Evolutionary conservation across 2,329 filamentous ascomycete genomes (phyloP).

Genomic region (Penicillium sclerotigenum): DNA sequence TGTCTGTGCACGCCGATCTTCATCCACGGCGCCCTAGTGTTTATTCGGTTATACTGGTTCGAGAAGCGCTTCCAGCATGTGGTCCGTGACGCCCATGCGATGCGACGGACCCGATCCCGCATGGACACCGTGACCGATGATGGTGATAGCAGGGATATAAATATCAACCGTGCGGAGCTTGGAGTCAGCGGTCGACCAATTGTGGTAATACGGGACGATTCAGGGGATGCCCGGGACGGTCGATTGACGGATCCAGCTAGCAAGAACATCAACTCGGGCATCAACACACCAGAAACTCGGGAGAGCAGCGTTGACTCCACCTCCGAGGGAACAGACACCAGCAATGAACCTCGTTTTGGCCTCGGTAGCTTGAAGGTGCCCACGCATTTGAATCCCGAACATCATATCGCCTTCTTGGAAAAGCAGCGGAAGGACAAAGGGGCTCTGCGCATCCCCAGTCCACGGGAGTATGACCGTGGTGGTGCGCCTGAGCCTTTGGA

Average conservation of each 20-base stretch:
- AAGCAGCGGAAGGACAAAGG: conserved; percentile 74
- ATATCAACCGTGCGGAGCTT: conserved; percentile 33
- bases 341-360: conserved; percentile 43
- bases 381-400: conserved; percentile 58
- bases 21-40: conserved; percentile 81
- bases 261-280: conserved; percentile 26
- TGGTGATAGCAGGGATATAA: conserved; percentile 39
- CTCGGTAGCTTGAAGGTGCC: conserved; percentile 55
- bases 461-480: conserved; percentile 82
- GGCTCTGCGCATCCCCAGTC: conserved; percentile 83
- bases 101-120: conserved; percentile 63
- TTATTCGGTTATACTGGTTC: conserved; percentile 94
- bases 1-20: conserved; percentile 79
- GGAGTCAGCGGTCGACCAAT: conserved; percentile 40
- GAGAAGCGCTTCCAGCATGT: conserved; percentile 90
- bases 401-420: conserved; percentile 85
- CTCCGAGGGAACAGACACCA: conserved; percentile 15
- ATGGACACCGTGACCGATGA: conserved; percentile 51
- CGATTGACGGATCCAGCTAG: conserved; percentile 16
- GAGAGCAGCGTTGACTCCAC: conserved; percentile 20
- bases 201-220: conserved; percentile 36
- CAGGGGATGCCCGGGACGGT: conserved; percentile 28
- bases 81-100: conserved; percentile 66
- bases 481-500: conserved; percentile 63
- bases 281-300: conserved; percentile 22